Conservation (phyloP, 495 filamentous ascomycete species). For the Neohortaea acidophila region DNA sequence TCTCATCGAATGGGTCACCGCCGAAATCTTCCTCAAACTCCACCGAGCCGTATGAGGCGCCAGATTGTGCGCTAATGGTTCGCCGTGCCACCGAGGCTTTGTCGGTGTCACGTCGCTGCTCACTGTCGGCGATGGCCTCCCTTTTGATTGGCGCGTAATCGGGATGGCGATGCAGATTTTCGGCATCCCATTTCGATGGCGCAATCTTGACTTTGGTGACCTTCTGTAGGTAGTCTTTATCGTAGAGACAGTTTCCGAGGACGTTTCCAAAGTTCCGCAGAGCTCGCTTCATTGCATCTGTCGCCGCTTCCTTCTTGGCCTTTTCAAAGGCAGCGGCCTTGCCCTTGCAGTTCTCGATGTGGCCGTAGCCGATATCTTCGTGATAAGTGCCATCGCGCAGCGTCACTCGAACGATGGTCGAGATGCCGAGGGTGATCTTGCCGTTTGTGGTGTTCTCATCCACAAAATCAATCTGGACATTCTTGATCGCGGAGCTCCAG, state of each 20-base stretch:
- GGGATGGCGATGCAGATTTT: constrained; percentile 64
- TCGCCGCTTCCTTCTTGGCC: constrained; percentile 94
- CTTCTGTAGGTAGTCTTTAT: constrained; percentile 78
- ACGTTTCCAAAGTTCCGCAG: constrained; percentile 90
- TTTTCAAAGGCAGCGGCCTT: constrained; percentile 94
- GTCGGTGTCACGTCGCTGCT: constrained; percentile 18
- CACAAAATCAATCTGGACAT: constrained; percentile 83
- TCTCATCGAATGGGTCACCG: constrained; percentile 36
- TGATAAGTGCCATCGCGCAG: constrained; percentile 85
- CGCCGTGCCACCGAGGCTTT: constrained; percentile 6
- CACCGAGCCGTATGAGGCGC: constrained; percentile 9
- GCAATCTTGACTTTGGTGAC: constrained; percentile 66
- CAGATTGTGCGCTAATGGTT: constrained; percentile 14
- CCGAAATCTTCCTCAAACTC: constrained; percentile 52
- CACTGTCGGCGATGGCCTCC: constrained; percentile 29
- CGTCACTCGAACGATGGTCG: constrained; percentile 77
- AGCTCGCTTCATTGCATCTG: constrained; percentile 80
- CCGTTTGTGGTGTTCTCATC: constrained; percentile 46
- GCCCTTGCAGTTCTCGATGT: constrained; percentile 86
- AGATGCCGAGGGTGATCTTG: constrained; percentile 67
- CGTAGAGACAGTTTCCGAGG: constrained; percentile 92
- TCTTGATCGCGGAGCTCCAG: constrained; percentile 82
- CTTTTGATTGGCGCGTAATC: constrained; percentile 53
- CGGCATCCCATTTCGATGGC: constrained; percentile 53
- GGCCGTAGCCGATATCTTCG: constrained; percentile 92